Conservation (phyloP, 2,329 filamentous ascomycete genomes). For the Phaeosphaeria sp. region DNA sequence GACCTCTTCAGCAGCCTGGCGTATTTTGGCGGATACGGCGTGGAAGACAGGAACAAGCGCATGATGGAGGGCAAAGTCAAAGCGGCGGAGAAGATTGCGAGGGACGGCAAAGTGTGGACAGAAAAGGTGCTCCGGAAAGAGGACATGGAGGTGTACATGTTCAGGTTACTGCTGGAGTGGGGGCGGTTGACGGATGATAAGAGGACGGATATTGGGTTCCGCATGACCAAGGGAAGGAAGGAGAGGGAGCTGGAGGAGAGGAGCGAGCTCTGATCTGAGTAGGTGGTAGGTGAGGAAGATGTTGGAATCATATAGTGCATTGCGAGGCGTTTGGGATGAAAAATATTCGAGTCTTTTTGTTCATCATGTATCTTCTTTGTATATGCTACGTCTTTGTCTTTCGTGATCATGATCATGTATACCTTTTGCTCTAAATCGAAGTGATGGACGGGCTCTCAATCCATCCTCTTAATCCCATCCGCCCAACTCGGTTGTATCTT, state of each 20-base stretch:
- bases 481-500: slow-evolving; percentile 58
- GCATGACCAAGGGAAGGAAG: slow-evolving; percentile 26
- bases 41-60: slow-evolving; percentile 30
- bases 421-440: no score
- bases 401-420: no score
- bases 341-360: background rate
- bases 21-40: slow-evolving; percentile 64
- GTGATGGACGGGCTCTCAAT: background rate
- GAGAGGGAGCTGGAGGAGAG: slow-evolving; percentile 5
- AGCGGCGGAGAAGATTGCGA: slow-evolving; percentile 43
- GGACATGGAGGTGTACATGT: slow-evolving; percentile 84
- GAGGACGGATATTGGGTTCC: slow-evolving; percentile 43
- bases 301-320: background rate
- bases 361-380: background rate
- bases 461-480: slow-evolving; percentile 42
- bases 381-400: no score
- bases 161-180: slow-evolving; percentile 78
- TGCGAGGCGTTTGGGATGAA: background rate
- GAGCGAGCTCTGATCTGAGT: slow-evolving; percentile 5
- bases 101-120: slow-evolving; percentile 39
- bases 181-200: slow-evolving; percentile 45
- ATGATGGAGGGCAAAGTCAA: slow-evolving; percentile 34
- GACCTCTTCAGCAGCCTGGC: slow-evolving; percentile 75
- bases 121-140: slow-evolving; percentile 54
- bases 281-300: no score